These are phyloP conservation scores for Debaryomyces sp. DNA, from an alignment of 1,139 yeast species.

Conservation along the genomic window DNA sequence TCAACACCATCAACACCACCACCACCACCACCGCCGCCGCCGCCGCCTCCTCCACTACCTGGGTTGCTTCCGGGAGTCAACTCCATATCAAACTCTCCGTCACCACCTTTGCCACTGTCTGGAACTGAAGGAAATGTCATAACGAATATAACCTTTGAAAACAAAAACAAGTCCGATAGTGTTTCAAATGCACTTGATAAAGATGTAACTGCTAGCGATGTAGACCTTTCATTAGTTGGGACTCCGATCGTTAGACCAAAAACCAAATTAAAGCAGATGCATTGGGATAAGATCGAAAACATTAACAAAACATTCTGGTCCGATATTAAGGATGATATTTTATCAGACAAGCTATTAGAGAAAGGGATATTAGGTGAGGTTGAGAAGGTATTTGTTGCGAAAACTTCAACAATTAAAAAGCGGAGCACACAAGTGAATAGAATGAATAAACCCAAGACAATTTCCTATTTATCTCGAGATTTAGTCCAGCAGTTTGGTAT, in stretches of 20 bases:
- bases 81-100: neutral
- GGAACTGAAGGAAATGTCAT: neutral
- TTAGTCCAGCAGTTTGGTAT: conserved; percentile 87
- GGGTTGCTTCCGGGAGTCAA: neutral
- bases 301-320: conserved; percentile 84
- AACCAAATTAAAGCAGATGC: conserved; percentile 82
- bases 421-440: conserved; percentile 20
- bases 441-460: conserved; percentile 40
- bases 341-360: conserved; percentile 58
- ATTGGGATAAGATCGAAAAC: conserved; percentile 83
- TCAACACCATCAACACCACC: conserved; percentile 20
- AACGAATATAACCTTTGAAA: neutral
- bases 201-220: neutral
- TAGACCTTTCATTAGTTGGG: neutral
- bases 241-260: conserved; percentile 46
- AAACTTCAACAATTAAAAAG: conserved; percentile 49
- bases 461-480: conserved; percentile 75
- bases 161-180: neutral
- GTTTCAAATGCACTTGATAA: neutral
- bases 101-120: neutral
- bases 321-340: conserved; percentile 48
- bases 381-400: conserved; percentile 74
- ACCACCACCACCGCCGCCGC: conserved; percentile 13
- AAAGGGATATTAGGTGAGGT: conserved; percentile 80
- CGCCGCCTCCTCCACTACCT: conserved; percentile 2